Evolutionary conservation across 805 yeast genomes (phyloP).

Genomic region (Kluyveromyces nonfermentans): DNA sequence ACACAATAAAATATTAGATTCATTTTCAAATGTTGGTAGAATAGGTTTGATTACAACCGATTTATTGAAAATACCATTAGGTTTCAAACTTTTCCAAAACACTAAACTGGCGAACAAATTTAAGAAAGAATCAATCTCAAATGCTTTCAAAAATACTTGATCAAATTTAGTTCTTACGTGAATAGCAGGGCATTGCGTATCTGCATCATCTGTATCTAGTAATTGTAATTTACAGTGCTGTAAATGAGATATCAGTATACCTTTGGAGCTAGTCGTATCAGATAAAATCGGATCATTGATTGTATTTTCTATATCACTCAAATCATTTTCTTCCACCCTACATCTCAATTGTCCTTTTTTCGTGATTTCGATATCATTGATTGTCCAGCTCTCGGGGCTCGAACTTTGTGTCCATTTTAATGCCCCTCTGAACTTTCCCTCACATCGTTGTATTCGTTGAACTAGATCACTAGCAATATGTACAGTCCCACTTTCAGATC

Average conservation of each 20-base stretch:
- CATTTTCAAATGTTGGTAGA: constrained; percentile 14
- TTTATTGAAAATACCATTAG: constrained; percentile 45
- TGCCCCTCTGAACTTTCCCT: constrained; percentile 19
- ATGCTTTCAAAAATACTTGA: constrained; percentile 11
- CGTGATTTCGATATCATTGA: constrained; percentile 13
- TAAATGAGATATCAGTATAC: constrained; percentile 17
- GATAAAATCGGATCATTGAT: neutral
- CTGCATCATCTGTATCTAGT: constrained; percentile 6
- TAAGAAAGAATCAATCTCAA: constrained; percentile 28
- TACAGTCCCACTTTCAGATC: neutral
- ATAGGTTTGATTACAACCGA: constrained; percentile 31
- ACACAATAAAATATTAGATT: constrained; percentile 41
- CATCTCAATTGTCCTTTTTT: constrained; percentile 12
- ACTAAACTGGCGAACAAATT: constrained; percentile 37
- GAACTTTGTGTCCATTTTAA: constrained; percentile 18
- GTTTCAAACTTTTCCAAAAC: constrained; percentile 49
- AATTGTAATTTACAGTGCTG: constrained; percentile 18
- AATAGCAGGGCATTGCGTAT: constrained; percentile 10
- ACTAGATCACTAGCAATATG: neutral
- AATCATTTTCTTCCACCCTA: constrained; percentile 8
- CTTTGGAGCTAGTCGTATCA: neutral
- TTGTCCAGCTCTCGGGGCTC: constrained; percentile 17
- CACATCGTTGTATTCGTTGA: constrained; percentile 3
- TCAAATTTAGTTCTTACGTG: constrained; percentile 9
- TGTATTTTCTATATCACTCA: constrained; percentile 3